A percentile compares a stretch with the other conserved stretches of the same genome.
Evolutionary conservation across 2,329 filamentous ascomycete genomes (phyloP).

Genomic region (Rhinocladiella similis): DNA sequence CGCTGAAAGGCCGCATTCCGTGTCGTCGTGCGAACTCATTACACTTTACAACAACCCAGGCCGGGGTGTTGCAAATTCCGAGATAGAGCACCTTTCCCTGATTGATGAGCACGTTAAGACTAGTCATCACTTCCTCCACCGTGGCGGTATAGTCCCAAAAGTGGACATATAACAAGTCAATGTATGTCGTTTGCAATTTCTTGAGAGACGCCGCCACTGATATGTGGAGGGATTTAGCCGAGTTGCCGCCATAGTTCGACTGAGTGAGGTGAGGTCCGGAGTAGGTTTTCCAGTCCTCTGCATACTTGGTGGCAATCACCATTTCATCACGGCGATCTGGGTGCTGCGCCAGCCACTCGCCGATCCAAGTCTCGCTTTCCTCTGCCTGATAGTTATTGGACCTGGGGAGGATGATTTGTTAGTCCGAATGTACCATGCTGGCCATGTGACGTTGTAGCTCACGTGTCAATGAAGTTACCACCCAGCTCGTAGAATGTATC

Average conservation of each 20-base stretch:
- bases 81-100: conserved; percentile 67
- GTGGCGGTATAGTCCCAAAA: conserved; percentile 66
- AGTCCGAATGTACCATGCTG: no score
- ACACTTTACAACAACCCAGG: conserved; percentile 42
- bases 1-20: conserved; percentile 32
- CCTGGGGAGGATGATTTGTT: conserved; percentile 61
- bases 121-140: conserved; percentile 68
- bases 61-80: conserved; percentile 39
- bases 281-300: background rate
- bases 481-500: conserved; percentile 65
- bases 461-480: conserved; percentile 73
- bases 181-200: conserved; percentile 38
- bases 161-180: conserved; percentile 39
- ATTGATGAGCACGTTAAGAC: conserved; percentile 60
- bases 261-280: no score
- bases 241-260: conserved; percentile 45
- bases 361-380: conserved; percentile 65
- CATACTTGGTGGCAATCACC: conserved; percentile 59
- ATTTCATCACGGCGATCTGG: conserved; percentile 48
- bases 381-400: conserved; percentile 66
- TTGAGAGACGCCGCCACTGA: conserved; percentile 35
- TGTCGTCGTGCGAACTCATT: conserved; percentile 64
- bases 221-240: conserved; percentile 33
- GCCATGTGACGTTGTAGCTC: conserved; percentile 29
- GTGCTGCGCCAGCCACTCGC: conserved; percentile 53